phyloP scores from a whole-genome alignment of 345 rosid genomes.

The thale cress (Arabidopsis thaliana) region TAIR10.1 NC_003076.8:1373001-1373500 shows the following conservation, averaged over 20 bases:
- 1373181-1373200: background rate
- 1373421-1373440: constrained; percentile 32
- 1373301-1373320: constrained; percentile 26
- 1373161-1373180: background rate
- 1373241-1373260: background rate
- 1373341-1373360: constrained; percentile 34
- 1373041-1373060: constrained; percentile 68
- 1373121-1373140: constrained; percentile 62
- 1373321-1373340: constrained; percentile 36
- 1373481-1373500: constrained; percentile 14
- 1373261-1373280: background rate
- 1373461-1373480: background rate
- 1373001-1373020: background rate
- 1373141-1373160: constrained; percentile 12
- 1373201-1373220: background rate
- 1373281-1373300: background rate
- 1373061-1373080: constrained; percentile 75
- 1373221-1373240: background rate
- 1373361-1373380: constrained; percentile 3
- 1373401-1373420: constrained; percentile 19
- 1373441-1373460: constrained; percentile 20
- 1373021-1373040: constrained; percentile 14
- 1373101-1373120: constrained; percentile 59
- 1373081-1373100: constrained; percentile 68
- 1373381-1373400: constrained; percentile 27